Evolutionary conservation across 352 stramenopile species (phyloP).

Genomic region (Phytophthora ohioensis): DNA sequence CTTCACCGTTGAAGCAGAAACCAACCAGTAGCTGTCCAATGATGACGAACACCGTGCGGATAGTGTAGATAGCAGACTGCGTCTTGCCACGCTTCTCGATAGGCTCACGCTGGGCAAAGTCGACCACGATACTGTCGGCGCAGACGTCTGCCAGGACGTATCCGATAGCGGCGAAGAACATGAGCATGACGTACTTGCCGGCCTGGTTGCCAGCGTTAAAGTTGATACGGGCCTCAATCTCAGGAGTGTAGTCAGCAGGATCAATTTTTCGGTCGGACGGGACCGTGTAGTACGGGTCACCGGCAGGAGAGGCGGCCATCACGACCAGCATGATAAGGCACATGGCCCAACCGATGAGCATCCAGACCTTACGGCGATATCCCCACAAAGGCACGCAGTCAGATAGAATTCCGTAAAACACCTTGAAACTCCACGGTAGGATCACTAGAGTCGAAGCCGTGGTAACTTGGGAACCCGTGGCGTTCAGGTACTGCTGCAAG

Average conservation of each 20-base stretch:
- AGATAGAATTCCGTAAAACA: slow-evolving; percentile 33
- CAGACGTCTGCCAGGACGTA: slow-evolving; percentile 68
- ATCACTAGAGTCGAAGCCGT: slow-evolving; percentile 52
- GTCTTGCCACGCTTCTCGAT: slow-evolving; percentile 38
- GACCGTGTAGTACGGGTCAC: slow-evolving; percentile 48
- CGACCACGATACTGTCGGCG: slow-evolving; percentile 55
- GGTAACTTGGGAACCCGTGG: slow-evolving; percentile 35
- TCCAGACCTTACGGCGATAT: slow-evolving; percentile 35
- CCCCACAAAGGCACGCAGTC: slow-evolving; percentile 75
- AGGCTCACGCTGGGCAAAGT: slow-evolving; percentile 47
- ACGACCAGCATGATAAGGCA: slow-evolving; percentile 42
- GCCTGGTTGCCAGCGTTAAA: slow-evolving; percentile 25
- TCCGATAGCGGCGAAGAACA: slow-evolving; percentile 59
- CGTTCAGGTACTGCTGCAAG: slow-evolving; percentile 57
- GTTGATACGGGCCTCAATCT: slow-evolving; percentile 38
- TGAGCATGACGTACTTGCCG: slow-evolving; percentile 50
- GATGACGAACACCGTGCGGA: slow-evolving; percentile 44
- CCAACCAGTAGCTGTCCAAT: slow-evolving; percentile 40
- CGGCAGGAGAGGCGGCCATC: slow-evolving; percentile 34
- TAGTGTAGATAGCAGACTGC: slow-evolving; percentile 49
- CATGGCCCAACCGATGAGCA: slow-evolving; percentile 57
- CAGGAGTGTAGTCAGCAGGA: slow-evolving; percentile 18
- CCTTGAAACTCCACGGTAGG: slow-evolving; percentile 75
- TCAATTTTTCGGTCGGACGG: slow-evolving; percentile 28
- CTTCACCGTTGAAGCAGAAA: slow-evolving; percentile 52